Conservation (phyloP, 2,329 filamentous ascomycete genomes). For the Diaporthe humulicola region DNA sequence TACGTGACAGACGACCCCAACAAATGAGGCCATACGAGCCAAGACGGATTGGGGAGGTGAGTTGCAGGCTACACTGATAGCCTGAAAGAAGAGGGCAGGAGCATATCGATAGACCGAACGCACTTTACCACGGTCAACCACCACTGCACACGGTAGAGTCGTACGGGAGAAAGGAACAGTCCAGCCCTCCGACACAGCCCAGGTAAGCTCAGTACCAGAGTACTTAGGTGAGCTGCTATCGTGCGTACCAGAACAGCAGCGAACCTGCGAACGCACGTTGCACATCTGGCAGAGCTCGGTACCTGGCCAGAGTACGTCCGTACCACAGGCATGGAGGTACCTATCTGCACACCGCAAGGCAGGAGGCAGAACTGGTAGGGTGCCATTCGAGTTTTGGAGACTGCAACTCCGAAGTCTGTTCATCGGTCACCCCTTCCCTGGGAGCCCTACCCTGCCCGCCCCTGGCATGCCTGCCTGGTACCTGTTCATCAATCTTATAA, state of each 20-base stretch:
- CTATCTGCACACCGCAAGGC: not conserved
- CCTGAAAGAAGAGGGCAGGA: not conserved
- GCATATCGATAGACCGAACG: not conserved
- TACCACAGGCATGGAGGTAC: not conserved
- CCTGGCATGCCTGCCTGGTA: not conserved
- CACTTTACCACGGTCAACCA: not conserved
- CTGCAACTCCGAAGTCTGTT: constrained; percentile 11
- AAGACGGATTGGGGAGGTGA: constrained; percentile 22
- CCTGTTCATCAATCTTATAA: not conserved
- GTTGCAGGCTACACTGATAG: not conserved
- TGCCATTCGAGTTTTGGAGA: constrained; percentile 16
- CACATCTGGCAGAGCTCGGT: not conserved
- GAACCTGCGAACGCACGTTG: not conserved
- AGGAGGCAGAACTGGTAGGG: not conserved
- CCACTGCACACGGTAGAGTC: not conserved
- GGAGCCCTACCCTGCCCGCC: not conserved
- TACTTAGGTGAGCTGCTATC: too few species aligned
- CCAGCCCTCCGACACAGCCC: not conserved
- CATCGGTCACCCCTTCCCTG: not conserved
- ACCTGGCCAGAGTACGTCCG: not conserved
- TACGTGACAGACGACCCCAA: not conserved
- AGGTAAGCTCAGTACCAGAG: not conserved
- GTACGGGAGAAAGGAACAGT: not conserved
- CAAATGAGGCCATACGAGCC: constrained; percentile 16
- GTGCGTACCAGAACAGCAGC: not conserved